Evolutionary conservation across 345 rosid species (phyloP).

Genomic region (Acer negundo): DNA sequence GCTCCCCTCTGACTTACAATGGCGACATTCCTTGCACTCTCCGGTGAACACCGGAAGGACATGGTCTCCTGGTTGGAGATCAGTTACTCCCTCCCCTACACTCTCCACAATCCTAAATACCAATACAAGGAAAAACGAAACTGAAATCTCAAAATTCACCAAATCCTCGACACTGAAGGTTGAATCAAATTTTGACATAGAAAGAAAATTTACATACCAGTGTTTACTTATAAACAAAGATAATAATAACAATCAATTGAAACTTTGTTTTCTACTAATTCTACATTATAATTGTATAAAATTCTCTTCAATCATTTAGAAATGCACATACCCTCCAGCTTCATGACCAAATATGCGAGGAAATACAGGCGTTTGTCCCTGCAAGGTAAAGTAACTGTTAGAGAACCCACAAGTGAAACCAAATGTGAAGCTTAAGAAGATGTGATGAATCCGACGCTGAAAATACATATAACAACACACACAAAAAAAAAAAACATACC

Average conservation of each 20-base stretch:
- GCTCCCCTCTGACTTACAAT: constrained; percentile 75
- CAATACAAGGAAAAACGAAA: background rate
- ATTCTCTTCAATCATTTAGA: background rate
- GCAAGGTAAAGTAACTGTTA: background rate
- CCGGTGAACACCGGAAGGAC: constrained; percentile 83
- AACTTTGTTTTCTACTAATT: background rate
- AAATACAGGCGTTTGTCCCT: constrained; percentile 80
- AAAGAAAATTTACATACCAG: background rate
- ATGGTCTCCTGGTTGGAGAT: constrained; percentile 72
- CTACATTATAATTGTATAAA: background rate
- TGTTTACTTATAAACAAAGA: background rate
- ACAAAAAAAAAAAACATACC: no score
- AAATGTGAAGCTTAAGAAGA: no score
- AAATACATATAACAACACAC: no score
- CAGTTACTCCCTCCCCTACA: constrained; percentile 78
- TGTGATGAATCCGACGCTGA: no score
- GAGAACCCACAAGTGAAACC: no score
- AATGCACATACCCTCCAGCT: constrained; percentile 66
- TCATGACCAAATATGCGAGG: constrained; percentile 87
- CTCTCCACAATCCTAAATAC: constrained; percentile 74
- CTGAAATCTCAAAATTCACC: background rate
- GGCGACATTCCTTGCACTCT: constrained; percentile 72
- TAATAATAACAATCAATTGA: no score
- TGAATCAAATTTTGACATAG: background rate
- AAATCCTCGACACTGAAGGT: background rate